phyloP scores from a whole-genome alignment of 176 grass and related monocot species.

The Oryza glaberrima region DNA sequence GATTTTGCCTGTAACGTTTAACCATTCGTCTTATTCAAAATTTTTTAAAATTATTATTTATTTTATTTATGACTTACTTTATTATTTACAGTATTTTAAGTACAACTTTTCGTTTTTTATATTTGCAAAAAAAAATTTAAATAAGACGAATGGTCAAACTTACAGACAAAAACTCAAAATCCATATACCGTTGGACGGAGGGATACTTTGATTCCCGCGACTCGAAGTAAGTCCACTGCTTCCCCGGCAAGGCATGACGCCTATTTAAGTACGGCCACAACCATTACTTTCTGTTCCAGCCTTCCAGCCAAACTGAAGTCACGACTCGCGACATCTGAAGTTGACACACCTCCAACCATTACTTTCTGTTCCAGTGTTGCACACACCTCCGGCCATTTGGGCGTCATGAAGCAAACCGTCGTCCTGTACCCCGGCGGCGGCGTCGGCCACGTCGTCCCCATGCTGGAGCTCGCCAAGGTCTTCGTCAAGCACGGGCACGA shows the following conservation, averaged over 20 bases:
- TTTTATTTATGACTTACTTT: too few relatives aligned
- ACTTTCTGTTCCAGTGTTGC: neutral
- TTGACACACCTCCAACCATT: neutral
- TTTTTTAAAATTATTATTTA: too few relatives aligned
- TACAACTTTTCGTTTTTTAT: too few relatives aligned
- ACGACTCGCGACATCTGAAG: neutral
- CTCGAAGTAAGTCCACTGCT: neutral
- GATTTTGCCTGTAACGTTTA: too few relatives aligned
- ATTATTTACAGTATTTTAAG: too few relatives aligned
- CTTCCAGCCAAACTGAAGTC: neutral
- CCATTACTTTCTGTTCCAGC: neutral
- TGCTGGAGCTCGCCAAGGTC: slow-evolving; percentile 29
- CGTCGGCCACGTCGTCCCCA: slow-evolving; percentile 19
- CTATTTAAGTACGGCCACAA: neutral
- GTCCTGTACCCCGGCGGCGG: slow-evolving; percentile 30
- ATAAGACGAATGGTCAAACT: too few relatives aligned
- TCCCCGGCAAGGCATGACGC: neutral
- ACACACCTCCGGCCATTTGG: neutral
- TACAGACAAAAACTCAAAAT: too few relatives aligned
- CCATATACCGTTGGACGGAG: too few relatives aligned
- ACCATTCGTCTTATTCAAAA: too few relatives aligned
- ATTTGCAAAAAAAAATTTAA: too few relatives aligned
- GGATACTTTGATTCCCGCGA: neutral
- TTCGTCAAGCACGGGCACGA: slow-evolving; percentile 20
- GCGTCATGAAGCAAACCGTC: slow-evolving; percentile 34